These are phyloP conservation scores for Diaporthe sp. DNA, from an alignment of 2,329 filamentous ascomycete genomes.

Conservation along the genomic window DNA sequence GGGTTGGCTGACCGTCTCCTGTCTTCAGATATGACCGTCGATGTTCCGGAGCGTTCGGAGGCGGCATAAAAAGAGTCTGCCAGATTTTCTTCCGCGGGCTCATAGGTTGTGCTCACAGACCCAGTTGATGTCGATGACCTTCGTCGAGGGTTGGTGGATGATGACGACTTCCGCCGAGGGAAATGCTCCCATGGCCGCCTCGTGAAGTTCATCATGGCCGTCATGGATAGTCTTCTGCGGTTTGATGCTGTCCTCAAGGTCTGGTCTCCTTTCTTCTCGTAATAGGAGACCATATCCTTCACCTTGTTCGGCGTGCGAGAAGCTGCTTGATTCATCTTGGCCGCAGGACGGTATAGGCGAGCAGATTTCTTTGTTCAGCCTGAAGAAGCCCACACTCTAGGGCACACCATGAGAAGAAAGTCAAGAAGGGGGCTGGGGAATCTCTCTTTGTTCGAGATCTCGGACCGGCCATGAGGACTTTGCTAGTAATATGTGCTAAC, in stretches of 20 bases:
- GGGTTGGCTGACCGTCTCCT: constrained; percentile 1
- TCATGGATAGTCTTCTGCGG: background rate
- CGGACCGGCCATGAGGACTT: background rate
- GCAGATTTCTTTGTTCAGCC: background rate
- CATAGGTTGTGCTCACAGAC: background rate
- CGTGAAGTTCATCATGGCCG: background rate
- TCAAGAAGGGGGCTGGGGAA: background rate
- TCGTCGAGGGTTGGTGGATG: background rate
- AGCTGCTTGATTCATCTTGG: background rate
- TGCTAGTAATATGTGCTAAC: constrained; percentile 9
- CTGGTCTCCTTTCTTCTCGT: background rate
- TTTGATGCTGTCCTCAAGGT: background rate
- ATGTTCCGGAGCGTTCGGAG: background rate
- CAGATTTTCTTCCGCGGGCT: background rate
- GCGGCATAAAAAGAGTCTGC: background rate
- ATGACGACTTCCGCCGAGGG: constrained; percentile 8
- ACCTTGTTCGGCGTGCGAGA: background rate
- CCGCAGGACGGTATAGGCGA: background rate
- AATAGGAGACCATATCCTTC: constrained; percentile 23
- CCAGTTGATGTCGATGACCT: background rate
- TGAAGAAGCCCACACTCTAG: background rate
- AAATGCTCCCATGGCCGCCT: constrained; percentile 16
- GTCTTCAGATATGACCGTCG: background rate
- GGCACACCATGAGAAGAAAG: background rate
- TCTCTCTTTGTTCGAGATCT: background rate